Evolutionary conservation across 75 land plant genomes (phyloP).

Genomic region (Larix kaempferi): DNA sequence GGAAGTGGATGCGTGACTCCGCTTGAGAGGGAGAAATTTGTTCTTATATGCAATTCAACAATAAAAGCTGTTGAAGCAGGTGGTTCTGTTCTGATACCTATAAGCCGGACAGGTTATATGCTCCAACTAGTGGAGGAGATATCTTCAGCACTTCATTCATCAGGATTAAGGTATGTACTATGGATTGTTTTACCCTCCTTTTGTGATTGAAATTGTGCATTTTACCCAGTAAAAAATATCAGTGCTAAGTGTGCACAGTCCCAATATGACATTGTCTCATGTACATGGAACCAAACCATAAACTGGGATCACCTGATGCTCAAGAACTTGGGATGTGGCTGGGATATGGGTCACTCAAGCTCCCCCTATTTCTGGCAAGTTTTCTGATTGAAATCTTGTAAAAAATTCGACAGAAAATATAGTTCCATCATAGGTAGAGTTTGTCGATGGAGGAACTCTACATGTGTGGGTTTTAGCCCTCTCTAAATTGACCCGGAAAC

Average conservation of each 20-base stretch:
- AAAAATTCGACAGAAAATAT: too few relatives aligned
- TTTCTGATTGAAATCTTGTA: too few relatives aligned
- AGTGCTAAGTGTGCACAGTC: background rate
- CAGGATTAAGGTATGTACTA: conserved; percentile 39
- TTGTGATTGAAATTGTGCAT: background rate
- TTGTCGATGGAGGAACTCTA: too few relatives aligned
- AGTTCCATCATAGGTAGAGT: too few relatives aligned
- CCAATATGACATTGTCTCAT: background rate
- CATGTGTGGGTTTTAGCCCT: too few relatives aligned
- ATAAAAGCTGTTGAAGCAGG: conserved; percentile 56
- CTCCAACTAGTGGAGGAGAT: conserved; percentile 73
- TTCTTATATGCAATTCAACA: conserved; percentile 47
- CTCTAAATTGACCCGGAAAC: too few relatives aligned
- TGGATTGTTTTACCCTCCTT: background rate
- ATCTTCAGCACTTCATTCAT: conserved; percentile 23
- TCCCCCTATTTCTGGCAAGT: too few relatives aligned
- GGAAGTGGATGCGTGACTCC: conserved; percentile 11
- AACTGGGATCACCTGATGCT: too few relatives aligned
- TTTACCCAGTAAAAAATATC: background rate
- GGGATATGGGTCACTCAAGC: too few relatives aligned
- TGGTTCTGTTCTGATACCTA: conserved; percentile 80
- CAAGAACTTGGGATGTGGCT: too few relatives aligned
- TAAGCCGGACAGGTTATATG: conserved; percentile 49
- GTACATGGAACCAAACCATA: too few relatives aligned
- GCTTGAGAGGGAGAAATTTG: conserved; percentile 45